A percentile compares a stretch with the other conserved stretches of the same genome.
Evolutionary conservation across 768 basidiomycete species (phyloP).

Genomic region (Rhodotorula graminis): DNA sequence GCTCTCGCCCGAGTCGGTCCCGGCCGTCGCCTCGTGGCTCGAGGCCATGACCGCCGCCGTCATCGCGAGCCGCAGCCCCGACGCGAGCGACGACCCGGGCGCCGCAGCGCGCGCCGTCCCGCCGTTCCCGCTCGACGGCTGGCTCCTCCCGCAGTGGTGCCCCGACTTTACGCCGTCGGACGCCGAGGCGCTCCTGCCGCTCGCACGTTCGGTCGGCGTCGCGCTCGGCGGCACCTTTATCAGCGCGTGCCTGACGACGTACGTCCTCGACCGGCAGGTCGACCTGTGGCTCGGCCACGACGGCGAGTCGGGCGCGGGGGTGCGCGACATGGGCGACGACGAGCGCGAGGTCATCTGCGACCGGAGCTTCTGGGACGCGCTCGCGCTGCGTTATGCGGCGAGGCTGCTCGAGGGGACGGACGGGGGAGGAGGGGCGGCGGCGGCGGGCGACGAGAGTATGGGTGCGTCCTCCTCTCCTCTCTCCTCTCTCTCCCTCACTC

Average conservation of each 20-base stretch:
- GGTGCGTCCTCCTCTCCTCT: background rate
- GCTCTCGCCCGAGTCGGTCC: constrained; percentile 10
- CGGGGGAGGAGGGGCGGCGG: background rate
- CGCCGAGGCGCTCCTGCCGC: constrained; percentile 21
- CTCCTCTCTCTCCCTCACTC: too few relatives aligned
- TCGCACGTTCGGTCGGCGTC: constrained; percentile 7
- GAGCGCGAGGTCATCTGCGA: constrained; percentile 9
- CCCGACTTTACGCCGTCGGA: background rate
- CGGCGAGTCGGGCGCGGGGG: background rate
- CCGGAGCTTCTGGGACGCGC: constrained; percentile 25
- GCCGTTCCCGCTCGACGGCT: constrained; percentile 20
- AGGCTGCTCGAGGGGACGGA: constrained; percentile 1
- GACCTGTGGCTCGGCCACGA: constrained; percentile 3
- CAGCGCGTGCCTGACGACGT: constrained; percentile 19
- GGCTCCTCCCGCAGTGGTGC: constrained; percentile 16
- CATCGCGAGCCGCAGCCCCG: too few relatives aligned
- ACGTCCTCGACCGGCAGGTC: constrained; percentile 17
- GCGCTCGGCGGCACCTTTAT: constrained; percentile 2
- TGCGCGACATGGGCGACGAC: constrained; percentile 8
- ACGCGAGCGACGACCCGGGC: background rate
- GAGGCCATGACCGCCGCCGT: background rate
- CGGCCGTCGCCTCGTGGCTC: constrained; percentile 14
- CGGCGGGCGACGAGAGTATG: background rate
- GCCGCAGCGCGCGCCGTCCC: too few relatives aligned
- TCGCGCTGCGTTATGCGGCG: constrained; percentile 20